phyloP scores from a whole-genome alignment of 176 grass and related monocot species.

The Hsuehochloa calcarea region DNA sequence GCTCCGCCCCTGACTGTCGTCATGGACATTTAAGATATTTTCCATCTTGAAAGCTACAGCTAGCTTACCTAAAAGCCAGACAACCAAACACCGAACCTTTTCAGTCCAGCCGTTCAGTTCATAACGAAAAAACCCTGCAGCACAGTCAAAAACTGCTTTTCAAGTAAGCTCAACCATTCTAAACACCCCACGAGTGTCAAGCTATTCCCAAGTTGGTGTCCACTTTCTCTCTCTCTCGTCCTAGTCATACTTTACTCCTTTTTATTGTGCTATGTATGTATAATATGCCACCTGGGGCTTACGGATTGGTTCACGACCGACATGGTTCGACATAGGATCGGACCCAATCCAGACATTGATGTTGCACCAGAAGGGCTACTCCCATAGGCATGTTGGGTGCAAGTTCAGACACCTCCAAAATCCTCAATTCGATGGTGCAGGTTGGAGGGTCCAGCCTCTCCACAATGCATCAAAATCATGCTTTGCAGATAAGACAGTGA shows the following conservation, averaged over 20 bases:
- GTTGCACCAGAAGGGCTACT: constrained; percentile 15
- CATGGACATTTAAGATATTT: too few species aligned
- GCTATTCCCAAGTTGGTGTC: not conserved
- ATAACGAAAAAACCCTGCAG: too few species aligned
- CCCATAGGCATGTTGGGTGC: constrained; percentile 4
- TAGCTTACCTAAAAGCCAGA: too few species aligned
- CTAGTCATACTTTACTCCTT: constrained; percentile 28
- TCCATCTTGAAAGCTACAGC: too few species aligned
- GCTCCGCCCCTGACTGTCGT: too few species aligned
- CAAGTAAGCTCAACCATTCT: too few species aligned
- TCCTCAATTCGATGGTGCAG: constrained; percentile 16
- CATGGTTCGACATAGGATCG: not conserved
- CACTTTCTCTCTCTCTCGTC: not conserved
- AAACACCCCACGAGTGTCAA: not conserved
- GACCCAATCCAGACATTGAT: constrained; percentile 14
- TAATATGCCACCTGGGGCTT: not conserved
- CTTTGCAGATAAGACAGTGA: constrained; percentile 7
- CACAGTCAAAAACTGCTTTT: too few species aligned
- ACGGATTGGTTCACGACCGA: not conserved
- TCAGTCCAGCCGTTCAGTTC: too few species aligned
- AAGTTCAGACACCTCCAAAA: constrained; percentile 1
- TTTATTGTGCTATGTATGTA: not conserved
- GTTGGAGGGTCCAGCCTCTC: not conserved
- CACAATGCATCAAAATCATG: not conserved
- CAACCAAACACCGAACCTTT: too few species aligned